phyloP scores from a whole-genome alignment of 2,329 filamentous ascomycete species.

The Calonectria pseudoreteaudii region DNA sequence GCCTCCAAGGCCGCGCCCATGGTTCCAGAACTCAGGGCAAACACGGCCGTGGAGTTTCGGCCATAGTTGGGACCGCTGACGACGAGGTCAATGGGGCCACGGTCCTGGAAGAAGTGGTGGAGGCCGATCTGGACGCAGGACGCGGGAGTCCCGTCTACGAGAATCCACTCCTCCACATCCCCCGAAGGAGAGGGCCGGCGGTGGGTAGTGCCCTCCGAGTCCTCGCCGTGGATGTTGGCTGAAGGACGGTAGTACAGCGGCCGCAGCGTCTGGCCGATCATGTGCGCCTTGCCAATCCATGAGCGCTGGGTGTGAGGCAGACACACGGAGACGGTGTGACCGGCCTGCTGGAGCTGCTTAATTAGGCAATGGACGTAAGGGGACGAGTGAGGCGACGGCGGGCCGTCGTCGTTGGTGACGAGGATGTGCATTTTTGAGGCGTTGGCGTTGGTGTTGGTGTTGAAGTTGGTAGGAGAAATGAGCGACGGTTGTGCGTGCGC shows the following conservation, averaged over 20 bases:
- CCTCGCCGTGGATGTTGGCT: slow-evolving; percentile 53
- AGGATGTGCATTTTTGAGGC: slow-evolving; percentile 70
- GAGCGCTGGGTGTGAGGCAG: slow-evolving; percentile 92
- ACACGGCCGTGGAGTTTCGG: slow-evolving; percentile 83
- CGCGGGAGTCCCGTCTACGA: slow-evolving; percentile 85
- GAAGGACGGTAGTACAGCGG: slow-evolving; percentile 83
- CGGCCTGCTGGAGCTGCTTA: slow-evolving; percentile 75
- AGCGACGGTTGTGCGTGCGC: not conserved
- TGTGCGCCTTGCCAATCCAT: slow-evolving; percentile 98
- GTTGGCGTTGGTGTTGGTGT: not conserved
- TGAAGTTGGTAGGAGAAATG: not conserved
- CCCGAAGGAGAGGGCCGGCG: slow-evolving; percentile 64
- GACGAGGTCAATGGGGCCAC: slow-evolving; percentile 79
- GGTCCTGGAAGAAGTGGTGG: slow-evolving; percentile 81
- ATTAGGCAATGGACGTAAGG: slow-evolving; percentile 84
- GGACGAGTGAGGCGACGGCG: slow-evolving; percentile 80
- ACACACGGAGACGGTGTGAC: slow-evolving; percentile 91
- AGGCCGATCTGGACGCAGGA: slow-evolving; percentile 86
- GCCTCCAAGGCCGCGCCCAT: slow-evolving; percentile 83
- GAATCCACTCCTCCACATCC: slow-evolving; percentile 80
- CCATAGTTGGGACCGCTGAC: slow-evolving; percentile 87
- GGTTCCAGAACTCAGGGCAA: slow-evolving; percentile 82
- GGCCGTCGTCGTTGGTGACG: slow-evolving; percentile 84
- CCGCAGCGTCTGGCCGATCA: slow-evolving; percentile 89
- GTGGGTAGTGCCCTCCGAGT: slow-evolving; percentile 74